phyloP scores from a whole-genome alignment of 1,139 yeast genomes.

The Lodderomyces beijingensis region DNA sequence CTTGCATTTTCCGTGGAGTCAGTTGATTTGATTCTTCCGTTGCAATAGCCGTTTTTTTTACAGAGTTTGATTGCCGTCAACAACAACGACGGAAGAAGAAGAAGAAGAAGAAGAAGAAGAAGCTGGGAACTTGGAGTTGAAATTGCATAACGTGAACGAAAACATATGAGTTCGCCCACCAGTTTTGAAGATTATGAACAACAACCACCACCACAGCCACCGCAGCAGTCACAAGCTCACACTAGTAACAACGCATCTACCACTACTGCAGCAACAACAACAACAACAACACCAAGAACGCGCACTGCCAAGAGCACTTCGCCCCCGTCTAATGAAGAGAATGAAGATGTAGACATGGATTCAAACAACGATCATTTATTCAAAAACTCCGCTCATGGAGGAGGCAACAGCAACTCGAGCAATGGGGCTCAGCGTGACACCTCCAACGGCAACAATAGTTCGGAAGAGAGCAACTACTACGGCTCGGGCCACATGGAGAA shows the following conservation, averaged over 20 bases:
- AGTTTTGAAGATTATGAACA: conserved; percentile 22
- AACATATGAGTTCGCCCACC: conserved; percentile 14
- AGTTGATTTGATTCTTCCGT: no score
- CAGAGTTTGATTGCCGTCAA: no score
- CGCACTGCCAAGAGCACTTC: conserved; percentile 1
- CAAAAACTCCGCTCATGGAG: no score
- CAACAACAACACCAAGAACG: conserved; percentile 4
- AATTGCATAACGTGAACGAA: no score
- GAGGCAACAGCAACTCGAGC: neutral
- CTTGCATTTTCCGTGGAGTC: no score
- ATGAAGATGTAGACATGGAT: neutral
- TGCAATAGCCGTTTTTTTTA: no score
- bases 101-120: no score
- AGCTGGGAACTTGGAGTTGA: no score
- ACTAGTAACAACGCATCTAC: neutral
- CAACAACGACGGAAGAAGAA: no score
- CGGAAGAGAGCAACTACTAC: conserved; percentile 2
- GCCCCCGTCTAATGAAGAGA: neutral
- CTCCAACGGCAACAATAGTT: conserved; percentile 3
- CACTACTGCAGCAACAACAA: conserved; percentile 6
- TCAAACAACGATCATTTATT: no score
- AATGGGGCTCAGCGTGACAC: conserved; percentile 1
- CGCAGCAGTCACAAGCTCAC: conserved; percentile 3
- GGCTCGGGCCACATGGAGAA: conserved; percentile 17
- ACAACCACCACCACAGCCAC: conserved; percentile 7